Evolutionary conservation across 345 rosid genomes (phyloP).

Genomic region (Eucalyptus dawsonii): DNA sequence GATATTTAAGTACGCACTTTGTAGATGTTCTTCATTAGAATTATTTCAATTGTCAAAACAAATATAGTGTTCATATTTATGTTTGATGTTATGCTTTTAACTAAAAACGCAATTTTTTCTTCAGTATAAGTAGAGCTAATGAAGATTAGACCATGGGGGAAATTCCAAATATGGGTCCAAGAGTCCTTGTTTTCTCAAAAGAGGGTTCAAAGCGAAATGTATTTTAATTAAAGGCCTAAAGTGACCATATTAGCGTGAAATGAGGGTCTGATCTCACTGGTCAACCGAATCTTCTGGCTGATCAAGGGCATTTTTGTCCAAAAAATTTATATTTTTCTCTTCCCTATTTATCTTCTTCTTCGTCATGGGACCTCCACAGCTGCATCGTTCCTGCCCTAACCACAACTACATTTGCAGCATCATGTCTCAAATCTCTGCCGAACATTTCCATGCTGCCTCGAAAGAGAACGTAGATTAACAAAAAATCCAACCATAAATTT

Average conservation of each 20-base stretch:
- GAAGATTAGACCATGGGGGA: not conserved
- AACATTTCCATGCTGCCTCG: not conserved
- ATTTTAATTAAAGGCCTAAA: too few relatives aligned
- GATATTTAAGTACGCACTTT: not conserved
- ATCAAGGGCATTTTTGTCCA: not conserved
- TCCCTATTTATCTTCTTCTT: not conserved
- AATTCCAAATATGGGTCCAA: not conserved
- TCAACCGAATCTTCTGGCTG: rapidly evolving
- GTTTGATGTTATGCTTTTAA: not conserved
- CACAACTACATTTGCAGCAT: not conserved
- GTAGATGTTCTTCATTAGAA: not conserved
- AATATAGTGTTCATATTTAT: not conserved
- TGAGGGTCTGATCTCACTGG: rapidly evolving
- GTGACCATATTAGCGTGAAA: too few relatives aligned
- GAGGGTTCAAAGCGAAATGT: too few relatives aligned
- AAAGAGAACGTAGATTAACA: not conserved
- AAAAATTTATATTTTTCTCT: not conserved
- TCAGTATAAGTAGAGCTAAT: not conserved
- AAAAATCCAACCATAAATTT: not conserved
- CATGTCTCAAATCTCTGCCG: not conserved
- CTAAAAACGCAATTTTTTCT: not conserved
- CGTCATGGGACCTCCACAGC: not conserved
- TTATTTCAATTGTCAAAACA: not conserved
- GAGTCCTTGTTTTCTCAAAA: not conserved
- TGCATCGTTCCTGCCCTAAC: not conserved